Conservation (phyloP, 169 alveolate genomes). For the Plasmodium chabaudi region DNA sequence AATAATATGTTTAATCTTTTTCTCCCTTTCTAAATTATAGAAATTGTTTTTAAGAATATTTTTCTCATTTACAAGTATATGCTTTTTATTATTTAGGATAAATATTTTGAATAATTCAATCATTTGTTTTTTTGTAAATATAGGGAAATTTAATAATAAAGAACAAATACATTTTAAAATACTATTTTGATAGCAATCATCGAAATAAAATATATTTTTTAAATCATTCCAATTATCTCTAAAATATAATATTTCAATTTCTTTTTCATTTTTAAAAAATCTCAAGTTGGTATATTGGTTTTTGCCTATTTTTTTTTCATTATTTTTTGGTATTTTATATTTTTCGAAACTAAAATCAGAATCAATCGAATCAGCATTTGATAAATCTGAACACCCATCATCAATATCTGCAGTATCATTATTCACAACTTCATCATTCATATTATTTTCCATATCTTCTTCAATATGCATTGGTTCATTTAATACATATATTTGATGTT, state of each 20-base stretch:
- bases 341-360: background rate
- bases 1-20: constrained; percentile 34
- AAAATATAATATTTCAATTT: constrained; percentile 19
- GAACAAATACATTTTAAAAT: constrained; percentile 47
- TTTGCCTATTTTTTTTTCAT: background rate
- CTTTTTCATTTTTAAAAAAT: background rate
- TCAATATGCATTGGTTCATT: too few species aligned
- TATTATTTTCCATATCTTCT: background rate
- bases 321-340: background rate
- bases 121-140: constrained; percentile 32
- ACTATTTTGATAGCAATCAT: constrained; percentile 24
- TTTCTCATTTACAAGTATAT: constrained; percentile 31
- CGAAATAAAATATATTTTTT: constrained; percentile 23
- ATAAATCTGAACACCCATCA: background rate
- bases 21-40: constrained; percentile 43
- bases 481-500: too few species aligned
- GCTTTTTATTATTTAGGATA: constrained; percentile 28
- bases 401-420: background rate
- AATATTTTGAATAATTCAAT: constrained; percentile 27
- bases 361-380: background rate
- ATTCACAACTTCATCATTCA: background rate
- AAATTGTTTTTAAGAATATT: constrained; percentile 33
- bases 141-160: constrained; percentile 42
- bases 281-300: background rate
- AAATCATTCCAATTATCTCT: constrained; percentile 34